Base-by-base conservation (phyloP, 176 grass and related monocot species). In the Phyllostachys edulis region DNA sequence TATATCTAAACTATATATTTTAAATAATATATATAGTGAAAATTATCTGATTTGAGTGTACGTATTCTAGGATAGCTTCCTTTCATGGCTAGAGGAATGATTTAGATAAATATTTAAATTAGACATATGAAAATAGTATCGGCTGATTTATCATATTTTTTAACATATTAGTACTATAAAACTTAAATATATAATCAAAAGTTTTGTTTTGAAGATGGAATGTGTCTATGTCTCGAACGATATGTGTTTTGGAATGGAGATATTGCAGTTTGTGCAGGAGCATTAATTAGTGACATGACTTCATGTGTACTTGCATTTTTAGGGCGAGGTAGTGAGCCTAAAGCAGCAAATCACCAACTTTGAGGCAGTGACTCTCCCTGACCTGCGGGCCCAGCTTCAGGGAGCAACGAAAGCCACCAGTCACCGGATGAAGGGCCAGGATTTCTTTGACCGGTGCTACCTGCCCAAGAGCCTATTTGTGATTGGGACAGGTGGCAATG, bases 401-500 rank as follows among this genome's bases (percentile, higher is more conserved):
- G 45, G 67, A 38, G 5, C 23, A 18, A 41, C n/a, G 10, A 20
- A 29, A 24, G 6, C 16, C 61, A 45, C 1, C 12, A 17, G 1
- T 24, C 26, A 20, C 38, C 9, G 14, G 27, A 60, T 21, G 34
- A 66, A 71, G 72, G 55, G 81, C 51, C 63, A 17, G 1, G 68
- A 81, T 63, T 66, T 54, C 47, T 66, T 90, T 63, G 23, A 73
- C 41, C 29, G 39, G 52, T 73, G 56, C 80, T 80, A 84, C 69
- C 66, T 94, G n/a, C 77, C 92, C 39, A 71, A 78, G 60, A 91
- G 87, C 71, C 42, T 94, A 36, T 94, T 94, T 62, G 45, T 91
- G 24, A 56, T 94, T 59, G 92, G 89, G 24, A 78, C 89, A 7
- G 92, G 92, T 0, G 89, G 92, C 63, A 94, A 91, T 16, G 92